Conservation (phyloP, 495 filamentous ascomycete species). For the Clohesyomyces aquaticus region DNA sequence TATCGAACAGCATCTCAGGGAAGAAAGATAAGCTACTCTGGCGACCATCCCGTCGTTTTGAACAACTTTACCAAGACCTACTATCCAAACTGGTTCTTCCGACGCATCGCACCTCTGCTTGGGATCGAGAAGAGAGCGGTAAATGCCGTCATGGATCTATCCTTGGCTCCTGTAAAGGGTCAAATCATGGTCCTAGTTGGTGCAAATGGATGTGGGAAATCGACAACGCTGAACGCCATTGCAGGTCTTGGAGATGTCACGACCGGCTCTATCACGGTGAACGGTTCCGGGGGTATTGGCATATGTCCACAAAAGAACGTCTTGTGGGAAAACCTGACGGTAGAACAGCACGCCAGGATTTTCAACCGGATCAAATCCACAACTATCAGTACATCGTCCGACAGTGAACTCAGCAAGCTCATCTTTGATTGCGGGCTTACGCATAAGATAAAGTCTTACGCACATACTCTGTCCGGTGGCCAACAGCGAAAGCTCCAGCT, state of each 20-base stretch:
- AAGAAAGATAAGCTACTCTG: conserved; percentile 53
- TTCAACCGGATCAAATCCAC: conserved; percentile 75
- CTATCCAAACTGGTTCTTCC: conserved; percentile 63
- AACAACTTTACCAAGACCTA: conserved; percentile 75
- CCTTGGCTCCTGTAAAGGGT: conserved; percentile 67
- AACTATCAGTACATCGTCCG: conserved; percentile 49
- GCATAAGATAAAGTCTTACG: conserved; percentile 65
- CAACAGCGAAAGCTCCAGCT: conserved; percentile 91
- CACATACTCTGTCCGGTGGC: conserved; percentile 77
- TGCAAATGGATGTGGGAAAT: conserved; percentile 86
- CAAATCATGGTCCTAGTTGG: conserved; percentile 82
- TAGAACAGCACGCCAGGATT: conserved; percentile 75
- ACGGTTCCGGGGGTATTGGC: conserved; percentile 72
- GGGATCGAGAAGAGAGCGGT: conserved; percentile 61
- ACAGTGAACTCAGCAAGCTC: conserved; percentile 60
- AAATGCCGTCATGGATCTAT: conserved; percentile 70
- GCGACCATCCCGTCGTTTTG: conserved; percentile 56
- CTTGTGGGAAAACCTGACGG: conserved; percentile 81
- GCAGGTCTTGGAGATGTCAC: conserved; percentile 75
- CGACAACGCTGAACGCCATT: conserved; percentile 70
- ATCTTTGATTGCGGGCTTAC: conserved; percentile 70
- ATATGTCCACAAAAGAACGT: conserved; percentile 81
- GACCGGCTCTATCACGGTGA: conserved; percentile 70
- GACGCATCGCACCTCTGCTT: conserved; percentile 51
- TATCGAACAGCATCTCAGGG: conserved; percentile 64